Percentiles rank a stretch among this genome's conserved stretches.
phyloP scores from a whole-genome alignment of 2,329 filamentous ascomycete genomes.

The Apiospora koreana region DNA sequence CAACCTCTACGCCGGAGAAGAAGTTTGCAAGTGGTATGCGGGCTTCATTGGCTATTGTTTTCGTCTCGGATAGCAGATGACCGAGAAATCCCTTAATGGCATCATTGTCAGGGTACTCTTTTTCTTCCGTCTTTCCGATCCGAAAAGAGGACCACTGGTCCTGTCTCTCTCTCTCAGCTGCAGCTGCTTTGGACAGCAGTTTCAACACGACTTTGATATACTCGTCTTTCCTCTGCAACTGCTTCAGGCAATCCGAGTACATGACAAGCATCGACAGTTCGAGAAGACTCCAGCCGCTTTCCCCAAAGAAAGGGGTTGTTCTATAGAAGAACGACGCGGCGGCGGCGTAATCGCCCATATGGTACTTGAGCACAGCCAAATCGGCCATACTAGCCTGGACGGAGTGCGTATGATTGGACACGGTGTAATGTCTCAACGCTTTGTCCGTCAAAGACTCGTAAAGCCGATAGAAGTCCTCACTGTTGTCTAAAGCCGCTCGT shows the following conservation, averaged over 20 bases:
- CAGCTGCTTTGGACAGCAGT: slow-evolving; percentile 68
- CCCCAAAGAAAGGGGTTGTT: slow-evolving; percentile 77
- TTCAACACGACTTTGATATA: slow-evolving; percentile 77
- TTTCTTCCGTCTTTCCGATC: slow-evolving; percentile 33
- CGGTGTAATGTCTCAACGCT: slow-evolving; percentile 78
- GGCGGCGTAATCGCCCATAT: slow-evolving; percentile 69
- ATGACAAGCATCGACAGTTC: slow-evolving; percentile 84
- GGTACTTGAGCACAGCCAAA: slow-evolving; percentile 80
- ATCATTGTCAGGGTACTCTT: slow-evolving; percentile 31
- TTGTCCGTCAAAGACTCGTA: slow-evolving; percentile 82
- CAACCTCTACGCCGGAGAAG: slow-evolving; percentile 69
- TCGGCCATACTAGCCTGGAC: slow-evolving; percentile 80
- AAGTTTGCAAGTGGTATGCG: slow-evolving; percentile 71
- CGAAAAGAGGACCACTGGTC: slow-evolving; percentile 38
- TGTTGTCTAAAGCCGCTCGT: slow-evolving; percentile 60
- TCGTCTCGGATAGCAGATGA: slow-evolving; percentile 48
- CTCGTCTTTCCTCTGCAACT: slow-evolving; percentile 74
- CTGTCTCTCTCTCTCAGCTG: slow-evolving; percentile 52
- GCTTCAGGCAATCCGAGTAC: slow-evolving; percentile 79
- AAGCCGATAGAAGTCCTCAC: slow-evolving; percentile 64
- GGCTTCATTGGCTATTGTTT: slow-evolving; percentile 56
- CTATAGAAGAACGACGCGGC: slow-evolving; percentile 79
- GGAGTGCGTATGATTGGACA: slow-evolving; percentile 76
- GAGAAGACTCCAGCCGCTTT: slow-evolving; percentile 74
- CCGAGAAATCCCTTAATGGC: slow-evolving; percentile 49